Percentiles rank a stretch among this genome's conserved stretches.
These are phyloP conservation scores for Heterobasidion annosum DNA, from an alignment of 1,284 basidiomycete genomes.

Conservation along the genomic window DNA sequence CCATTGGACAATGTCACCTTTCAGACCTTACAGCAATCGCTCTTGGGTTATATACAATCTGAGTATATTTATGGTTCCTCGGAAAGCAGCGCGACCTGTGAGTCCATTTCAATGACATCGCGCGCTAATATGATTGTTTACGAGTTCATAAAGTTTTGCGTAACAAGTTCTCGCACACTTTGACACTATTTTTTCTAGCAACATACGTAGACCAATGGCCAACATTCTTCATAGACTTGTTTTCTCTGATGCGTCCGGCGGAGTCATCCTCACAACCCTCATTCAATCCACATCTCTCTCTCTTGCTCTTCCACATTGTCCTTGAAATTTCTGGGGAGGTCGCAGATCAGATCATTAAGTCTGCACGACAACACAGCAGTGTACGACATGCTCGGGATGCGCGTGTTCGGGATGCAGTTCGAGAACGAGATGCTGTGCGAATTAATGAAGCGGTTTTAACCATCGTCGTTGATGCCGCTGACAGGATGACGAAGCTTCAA, in stretches of 20 bases:
- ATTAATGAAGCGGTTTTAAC: conserved; percentile 87
- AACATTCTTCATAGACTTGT: conserved; percentile 72
- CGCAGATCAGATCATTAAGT: conserved; percentile 83
- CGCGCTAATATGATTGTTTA: conserved; percentile 2
- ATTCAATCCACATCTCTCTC: conserved; percentile 74
- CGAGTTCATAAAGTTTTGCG: conserved; percentile 54
- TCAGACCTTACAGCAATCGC: conserved; percentile 55
- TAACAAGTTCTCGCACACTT: conserved; percentile 98
- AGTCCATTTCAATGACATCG: conserved; percentile 20
- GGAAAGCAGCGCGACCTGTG: conserved; percentile 67
- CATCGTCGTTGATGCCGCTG: conserved; percentile 72
- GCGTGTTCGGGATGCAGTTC: conserved; percentile 81
- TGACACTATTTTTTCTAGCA: conserved; percentile 90
- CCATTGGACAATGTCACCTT: conserved; percentile 63
- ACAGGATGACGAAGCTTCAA: conserved; percentile 44
- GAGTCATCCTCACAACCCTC: conserved; percentile 44
- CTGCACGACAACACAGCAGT: conserved; percentile 64
- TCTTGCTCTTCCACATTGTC: conserved; percentile 82
- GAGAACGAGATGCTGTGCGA: conserved; percentile 78
- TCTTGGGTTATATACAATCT: conserved; percentile 68
- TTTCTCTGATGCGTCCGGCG: conserved; percentile 60
- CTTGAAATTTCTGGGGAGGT: conserved; percentile 91
- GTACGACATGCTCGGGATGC: conserved; percentile 74
- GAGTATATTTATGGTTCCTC: conserved; percentile 75
- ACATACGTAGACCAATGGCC: conserved; percentile 83